These are phyloP conservation scores for Ammopiptanthus mongolicus DNA, from an alignment of 306 rosid genomes.

Conservation along the genomic window DNA sequence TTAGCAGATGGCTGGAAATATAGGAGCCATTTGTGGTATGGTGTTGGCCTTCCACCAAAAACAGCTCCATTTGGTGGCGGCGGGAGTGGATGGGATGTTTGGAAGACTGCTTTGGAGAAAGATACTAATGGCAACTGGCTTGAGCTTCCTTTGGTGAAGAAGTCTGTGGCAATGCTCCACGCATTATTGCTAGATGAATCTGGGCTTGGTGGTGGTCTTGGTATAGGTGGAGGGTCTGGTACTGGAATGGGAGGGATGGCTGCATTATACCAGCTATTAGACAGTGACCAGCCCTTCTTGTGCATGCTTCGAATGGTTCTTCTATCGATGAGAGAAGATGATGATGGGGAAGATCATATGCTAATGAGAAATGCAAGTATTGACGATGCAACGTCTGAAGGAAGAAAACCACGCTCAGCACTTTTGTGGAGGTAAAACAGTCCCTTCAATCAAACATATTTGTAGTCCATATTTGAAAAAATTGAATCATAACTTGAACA, in stretches of 20 bases:
- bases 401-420: slow-evolving; percentile 90
- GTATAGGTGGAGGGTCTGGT: slow-evolving; percentile 99
- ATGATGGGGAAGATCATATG: slow-evolving; percentile 73
- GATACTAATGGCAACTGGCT: slow-evolving; percentile 83
- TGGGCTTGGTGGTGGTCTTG: slow-evolving; percentile 99
- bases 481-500: background rate
- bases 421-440: slow-evolving; percentile 85
- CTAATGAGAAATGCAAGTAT: slow-evolving; percentile 57
- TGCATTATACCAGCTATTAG: slow-evolving; percentile 88
- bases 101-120: slow-evolving; percentile 81
- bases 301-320: slow-evolving; percentile 99
- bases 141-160: slow-evolving; percentile 87
- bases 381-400: slow-evolving; percentile 67
- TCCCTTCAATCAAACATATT: background rate
- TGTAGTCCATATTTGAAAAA: background rate
- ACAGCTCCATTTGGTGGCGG: slow-evolving; percentile 79
- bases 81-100: slow-evolving; percentile 83
- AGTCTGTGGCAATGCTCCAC: slow-evolving; percentile 98
- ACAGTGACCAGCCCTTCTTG: slow-evolving; percentile 97
- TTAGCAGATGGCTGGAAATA: slow-evolving; percentile 91
- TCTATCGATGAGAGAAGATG: slow-evolving; percentile 96
- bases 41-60: slow-evolving; percentile 74
- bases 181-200: slow-evolving; percentile 93
- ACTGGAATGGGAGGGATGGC: slow-evolving; percentile 99
- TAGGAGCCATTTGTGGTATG: slow-evolving; percentile 91